Percentiles rank a stretch among this genome's conserved stretches.
phyloP scores from a whole-genome alignment of 257 asterid species.

The Solanum lycopersicoides region DNA sequence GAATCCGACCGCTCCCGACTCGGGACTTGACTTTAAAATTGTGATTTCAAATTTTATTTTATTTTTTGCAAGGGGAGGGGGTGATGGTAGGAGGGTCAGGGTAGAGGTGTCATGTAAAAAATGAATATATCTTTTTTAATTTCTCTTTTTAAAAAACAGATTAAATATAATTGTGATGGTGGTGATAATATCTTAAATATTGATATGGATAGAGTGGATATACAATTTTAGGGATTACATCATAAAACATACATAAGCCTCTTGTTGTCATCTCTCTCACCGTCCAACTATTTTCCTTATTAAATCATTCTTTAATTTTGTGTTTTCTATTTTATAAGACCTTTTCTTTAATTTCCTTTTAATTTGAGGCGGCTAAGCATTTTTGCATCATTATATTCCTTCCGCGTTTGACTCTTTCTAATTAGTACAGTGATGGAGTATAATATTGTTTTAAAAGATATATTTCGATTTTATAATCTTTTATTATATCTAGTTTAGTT shows the following conservation, averaged over 20 bases:
- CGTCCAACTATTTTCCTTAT: neutral
- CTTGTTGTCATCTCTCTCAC: neutral
- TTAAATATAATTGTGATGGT: too few relatives aligned
- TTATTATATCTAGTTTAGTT: neutral
- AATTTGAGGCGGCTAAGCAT: neutral
- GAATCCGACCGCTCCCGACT: too few relatives aligned
- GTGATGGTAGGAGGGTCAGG: too few relatives aligned
- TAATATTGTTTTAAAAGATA: neutral
- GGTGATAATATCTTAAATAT: too few relatives aligned
- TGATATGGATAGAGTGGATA: neutral
- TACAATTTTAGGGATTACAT: neutral
- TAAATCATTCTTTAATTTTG: neutral
- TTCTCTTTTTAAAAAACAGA: too few relatives aligned
- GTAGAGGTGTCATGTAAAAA: too few relatives aligned
- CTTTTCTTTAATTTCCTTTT: neutral
- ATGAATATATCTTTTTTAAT: too few relatives aligned
- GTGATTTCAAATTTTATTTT: too few relatives aligned
- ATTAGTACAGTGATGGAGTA: neutral
- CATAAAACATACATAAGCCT: neutral
- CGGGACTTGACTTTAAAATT: too few relatives aligned
- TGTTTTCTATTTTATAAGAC: neutral
- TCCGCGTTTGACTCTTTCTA: neutral
- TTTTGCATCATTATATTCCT: neutral
- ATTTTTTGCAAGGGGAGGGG: too few relatives aligned
- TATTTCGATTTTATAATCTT: neutral